Conservation (phyloP, 2,329 filamentous ascomycete species). For the Dactylellina drechsleri region DNA sequence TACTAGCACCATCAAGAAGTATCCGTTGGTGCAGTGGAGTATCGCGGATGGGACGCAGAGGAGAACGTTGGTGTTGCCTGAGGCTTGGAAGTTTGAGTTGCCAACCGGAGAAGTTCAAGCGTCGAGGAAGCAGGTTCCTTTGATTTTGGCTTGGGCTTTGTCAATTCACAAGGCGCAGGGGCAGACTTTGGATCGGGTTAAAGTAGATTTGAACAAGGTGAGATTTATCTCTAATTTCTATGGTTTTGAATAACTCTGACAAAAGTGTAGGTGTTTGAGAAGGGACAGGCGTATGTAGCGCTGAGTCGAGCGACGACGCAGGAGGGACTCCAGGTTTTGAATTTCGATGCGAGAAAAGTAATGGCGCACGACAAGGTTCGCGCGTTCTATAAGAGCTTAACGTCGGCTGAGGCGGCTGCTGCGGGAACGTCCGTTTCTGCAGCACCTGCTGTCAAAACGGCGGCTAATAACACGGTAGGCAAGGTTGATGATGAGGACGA, state of each 20-base stretch:
- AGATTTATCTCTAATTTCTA: background rate
- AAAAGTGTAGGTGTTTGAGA: conserved; percentile 76
- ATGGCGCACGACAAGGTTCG: conserved; percentile 91
- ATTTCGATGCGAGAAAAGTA: conserved; percentile 89
- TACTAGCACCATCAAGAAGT: conserved; percentile 71
- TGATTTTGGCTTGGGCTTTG: conserved; percentile 95
- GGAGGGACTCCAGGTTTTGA: conserved; percentile 83
- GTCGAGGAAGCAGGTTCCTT: conserved; percentile 68
- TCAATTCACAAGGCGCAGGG: conserved; percentile 97
- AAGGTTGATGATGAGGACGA: conserved; percentile 56
- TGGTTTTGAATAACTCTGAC: background rate
- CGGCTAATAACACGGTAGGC: conserved; percentile 44
- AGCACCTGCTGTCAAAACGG: background rate
- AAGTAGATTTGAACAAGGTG: conserved; percentile 85
- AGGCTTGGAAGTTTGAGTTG: conserved; percentile 97
- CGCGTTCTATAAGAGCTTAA: conserved; percentile 84
- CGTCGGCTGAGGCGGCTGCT: conserved; percentile 72
- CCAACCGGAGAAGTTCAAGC: conserved; percentile 94
- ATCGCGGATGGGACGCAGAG: conserved; percentile 80
- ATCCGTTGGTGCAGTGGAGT: conserved; percentile 85
- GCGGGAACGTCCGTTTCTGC: conserved; percentile 16
- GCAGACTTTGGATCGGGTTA: conserved; percentile 84
- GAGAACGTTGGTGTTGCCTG: conserved; percentile 81
- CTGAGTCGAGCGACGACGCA: conserved; percentile 91
- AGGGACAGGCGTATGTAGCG: conserved; percentile 96